A percentile compares a stretch with the other conserved stretches of the same genome.
phyloP scores from a whole-genome alignment of 1,284 basidiomycete genomes.

The Austroboletus rostrupii region DNA sequence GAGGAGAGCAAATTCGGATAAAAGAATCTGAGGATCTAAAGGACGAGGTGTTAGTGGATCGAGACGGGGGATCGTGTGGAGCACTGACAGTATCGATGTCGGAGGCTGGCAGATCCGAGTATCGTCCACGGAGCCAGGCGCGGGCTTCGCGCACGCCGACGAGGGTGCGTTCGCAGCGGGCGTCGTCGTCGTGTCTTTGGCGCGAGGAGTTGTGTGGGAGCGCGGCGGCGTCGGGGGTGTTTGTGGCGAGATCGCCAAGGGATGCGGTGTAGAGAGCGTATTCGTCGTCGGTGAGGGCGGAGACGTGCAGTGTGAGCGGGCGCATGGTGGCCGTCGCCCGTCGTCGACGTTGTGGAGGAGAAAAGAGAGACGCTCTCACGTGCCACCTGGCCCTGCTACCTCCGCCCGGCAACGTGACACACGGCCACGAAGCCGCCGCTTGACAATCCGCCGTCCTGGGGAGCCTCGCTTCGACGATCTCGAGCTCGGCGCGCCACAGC shows the following conservation, averaged over 20 bases:
- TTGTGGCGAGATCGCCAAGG: conserved; percentile 47
- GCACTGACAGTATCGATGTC: conserved; percentile 55
- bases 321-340: conserved; percentile 35
- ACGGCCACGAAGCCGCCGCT: too few species aligned
- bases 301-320: conserved; percentile 62
- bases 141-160: conserved; percentile 62
- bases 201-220: conserved; percentile 10
- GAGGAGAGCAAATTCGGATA: conserved; percentile 46
- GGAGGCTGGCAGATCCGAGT: conserved; percentile 46
- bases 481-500: background rate
- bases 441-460: conserved; percentile 23
- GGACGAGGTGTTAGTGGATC: background rate
- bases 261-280: conserved; percentile 61
- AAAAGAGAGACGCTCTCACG: background rate
- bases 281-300: conserved; percentile 69
- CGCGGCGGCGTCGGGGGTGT: conserved; percentile 32
- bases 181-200: conserved; percentile 37
- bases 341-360: background rate
- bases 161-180: conserved; percentile 46
- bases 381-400: background rate
- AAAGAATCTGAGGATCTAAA: conserved; percentile 63
- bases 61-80: background rate
- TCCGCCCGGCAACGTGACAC: too few species aligned
- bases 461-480: conserved; percentile 27
- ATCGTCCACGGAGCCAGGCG: conserved; percentile 72